phyloP scores from a whole-genome alignment of 2,329 filamentous ascomycete species.

The Beauveria scarabaeidicola region DNA sequence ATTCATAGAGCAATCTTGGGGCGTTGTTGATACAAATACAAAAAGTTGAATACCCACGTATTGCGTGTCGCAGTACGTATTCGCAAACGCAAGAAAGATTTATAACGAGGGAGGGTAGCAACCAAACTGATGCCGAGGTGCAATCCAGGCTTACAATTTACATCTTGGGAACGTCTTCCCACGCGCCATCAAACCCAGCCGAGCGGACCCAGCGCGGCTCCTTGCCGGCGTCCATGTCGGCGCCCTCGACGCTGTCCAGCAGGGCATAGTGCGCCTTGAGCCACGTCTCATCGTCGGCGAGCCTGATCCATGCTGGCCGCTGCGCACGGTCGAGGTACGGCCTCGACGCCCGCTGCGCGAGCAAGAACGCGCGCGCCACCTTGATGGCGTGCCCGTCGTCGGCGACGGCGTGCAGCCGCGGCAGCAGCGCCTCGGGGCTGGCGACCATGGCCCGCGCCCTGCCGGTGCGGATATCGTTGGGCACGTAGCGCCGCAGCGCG shows the following conservation, averaged over 20 bases:
- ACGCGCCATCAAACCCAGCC: conserved; percentile 57
- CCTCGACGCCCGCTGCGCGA: conserved; percentile 48
- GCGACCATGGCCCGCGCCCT: conserved; percentile 24
- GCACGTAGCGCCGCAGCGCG: conserved; percentile 51
- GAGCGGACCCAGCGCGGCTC: conserved; percentile 51
- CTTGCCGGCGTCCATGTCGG: conserved; percentile 14
- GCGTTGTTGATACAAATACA: conserved; percentile 13
- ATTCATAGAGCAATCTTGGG: conserved; percentile 11
- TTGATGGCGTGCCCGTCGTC: conserved; percentile 84
- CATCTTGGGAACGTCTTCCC: conserved; percentile 38
- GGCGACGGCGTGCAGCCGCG: conserved; percentile 36
- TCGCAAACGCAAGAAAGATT: not conserved
- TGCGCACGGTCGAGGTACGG: conserved; percentile 33
- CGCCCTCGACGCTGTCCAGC: conserved; percentile 50
- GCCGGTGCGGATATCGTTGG: conserved; percentile 28
- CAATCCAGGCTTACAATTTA: not conserved
- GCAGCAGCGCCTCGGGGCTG: conserved; percentile 41
- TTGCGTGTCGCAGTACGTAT: not conserved
- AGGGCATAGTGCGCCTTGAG: conserved; percentile 50
- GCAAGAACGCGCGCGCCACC: conserved; percentile 58
- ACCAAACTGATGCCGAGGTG: not conserved
- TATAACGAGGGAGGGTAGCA: too few species aligned
- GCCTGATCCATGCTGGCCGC: conserved; percentile 36
- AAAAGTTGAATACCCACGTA: conserved; percentile 12
- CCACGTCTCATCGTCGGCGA: conserved; percentile 53